Conservation (phyloP, 331 rosid species). For the Telfairia occidentalis region DNA sequence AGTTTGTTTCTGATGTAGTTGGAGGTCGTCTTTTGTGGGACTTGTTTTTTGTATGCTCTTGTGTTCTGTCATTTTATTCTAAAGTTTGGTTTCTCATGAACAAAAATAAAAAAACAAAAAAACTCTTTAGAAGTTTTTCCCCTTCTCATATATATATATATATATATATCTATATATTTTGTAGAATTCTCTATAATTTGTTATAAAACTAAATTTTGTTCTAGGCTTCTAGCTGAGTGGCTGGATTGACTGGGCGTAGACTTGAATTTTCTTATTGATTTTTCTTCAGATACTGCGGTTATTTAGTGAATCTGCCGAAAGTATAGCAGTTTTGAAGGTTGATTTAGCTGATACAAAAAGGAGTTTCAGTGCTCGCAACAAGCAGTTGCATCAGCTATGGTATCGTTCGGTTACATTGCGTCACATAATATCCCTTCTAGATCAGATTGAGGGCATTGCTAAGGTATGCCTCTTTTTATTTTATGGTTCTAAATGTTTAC, state of each 20-base stretch:
- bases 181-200: background rate
- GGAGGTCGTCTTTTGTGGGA: too few species aligned
- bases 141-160: background rate
- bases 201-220: background rate
- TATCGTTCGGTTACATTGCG: slow-evolving; percentile 95
- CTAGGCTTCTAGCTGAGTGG: background rate
- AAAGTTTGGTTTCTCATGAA: too few species aligned
- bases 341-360: slow-evolving; percentile 88
- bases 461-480: slow-evolving; percentile 44
- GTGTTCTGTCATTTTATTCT: too few species aligned
- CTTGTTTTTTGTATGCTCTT: too few species aligned
- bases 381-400: slow-evolving; percentile 98
- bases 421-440: slow-evolving; percentile 87
- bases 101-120: too few species aligned
- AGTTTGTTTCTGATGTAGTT: too few species aligned
- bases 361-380: slow-evolving; percentile 79
- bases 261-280: background rate
- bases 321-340: slow-evolving; percentile 58
- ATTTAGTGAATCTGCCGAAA: slow-evolving; percentile 90
- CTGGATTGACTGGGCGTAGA: background rate
- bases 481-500: slow-evolving; percentile 15
- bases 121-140: background rate
- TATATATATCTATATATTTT: too few species aligned
- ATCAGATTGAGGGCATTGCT: slow-evolving; percentile 96
- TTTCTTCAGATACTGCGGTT: slow-evolving; percentile 78